These are phyloP conservation scores for Glaciozyma antarctica DNA, from an alignment of 768 basidiomycete species.

Conservation along the genomic window DNA sequence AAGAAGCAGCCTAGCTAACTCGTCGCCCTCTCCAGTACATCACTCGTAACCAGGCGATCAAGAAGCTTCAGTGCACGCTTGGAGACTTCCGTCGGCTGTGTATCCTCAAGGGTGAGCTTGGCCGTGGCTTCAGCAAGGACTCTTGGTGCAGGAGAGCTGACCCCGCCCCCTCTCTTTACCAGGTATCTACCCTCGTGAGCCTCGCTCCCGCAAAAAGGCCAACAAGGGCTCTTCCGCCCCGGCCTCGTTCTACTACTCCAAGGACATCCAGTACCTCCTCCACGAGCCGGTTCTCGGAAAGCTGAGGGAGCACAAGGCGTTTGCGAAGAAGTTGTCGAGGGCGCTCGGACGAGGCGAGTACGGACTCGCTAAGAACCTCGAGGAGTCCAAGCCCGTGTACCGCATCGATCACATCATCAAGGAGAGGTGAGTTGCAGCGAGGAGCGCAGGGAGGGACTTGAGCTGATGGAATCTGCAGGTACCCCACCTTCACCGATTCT, in stretches of 20 bases:
- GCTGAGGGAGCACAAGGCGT: slow-evolving; percentile 92
- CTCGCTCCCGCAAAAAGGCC: slow-evolving; percentile 77
- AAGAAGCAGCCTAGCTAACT: background rate
- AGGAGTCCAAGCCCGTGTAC: slow-evolving; percentile 77
- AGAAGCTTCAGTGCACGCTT: slow-evolving; percentile 91
- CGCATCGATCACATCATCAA: slow-evolving; percentile 92
- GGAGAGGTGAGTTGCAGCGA: slow-evolving; percentile 56
- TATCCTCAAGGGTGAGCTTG: slow-evolving; percentile 77
- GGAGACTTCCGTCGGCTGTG: slow-evolving; percentile 94
- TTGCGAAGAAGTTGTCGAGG: slow-evolving; percentile 88
- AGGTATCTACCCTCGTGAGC: slow-evolving; percentile 98
- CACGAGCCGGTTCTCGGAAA: slow-evolving; percentile 93
- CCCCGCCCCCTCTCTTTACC: slow-evolving; percentile 2
- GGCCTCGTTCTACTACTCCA: slow-evolving; percentile 94
- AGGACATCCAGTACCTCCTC: slow-evolving; percentile 93
- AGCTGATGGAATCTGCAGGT: slow-evolving; percentile 47
- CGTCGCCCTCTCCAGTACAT: slow-evolving; percentile 41
- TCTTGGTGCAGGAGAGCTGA: background rate
- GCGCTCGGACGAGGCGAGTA: slow-evolving; percentile 92
- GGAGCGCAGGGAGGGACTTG: background rate
- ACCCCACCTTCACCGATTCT: slow-evolving; percentile 93
- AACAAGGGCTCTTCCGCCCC: slow-evolving; percentile 97
- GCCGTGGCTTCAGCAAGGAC: background rate
- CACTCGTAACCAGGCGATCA: slow-evolving; percentile 81
- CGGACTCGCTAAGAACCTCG: slow-evolving; percentile 83